Evolutionary conservation across 768 basidiomycete genomes (phyloP), one percentile per base, ranked within the genome.

Genomic region (Boletus speciosus): DNA sequence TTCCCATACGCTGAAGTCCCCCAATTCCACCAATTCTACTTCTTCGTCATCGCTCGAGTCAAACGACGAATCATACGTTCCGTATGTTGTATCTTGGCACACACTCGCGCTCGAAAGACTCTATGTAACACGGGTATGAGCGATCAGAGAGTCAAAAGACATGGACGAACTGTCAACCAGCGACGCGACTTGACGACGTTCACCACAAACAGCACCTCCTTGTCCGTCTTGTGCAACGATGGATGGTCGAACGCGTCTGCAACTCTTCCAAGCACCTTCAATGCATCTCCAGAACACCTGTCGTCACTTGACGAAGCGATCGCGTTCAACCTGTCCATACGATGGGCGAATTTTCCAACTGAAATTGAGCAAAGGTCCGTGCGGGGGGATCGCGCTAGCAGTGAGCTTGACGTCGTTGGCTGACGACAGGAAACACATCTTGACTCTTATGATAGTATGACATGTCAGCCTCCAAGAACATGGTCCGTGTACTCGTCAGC

Each of bases 201-300:
- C 47, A 65, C 62, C 40, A 55, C 54, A 7, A 66, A 55, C 34
- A 61, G 41, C 12, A 60, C 41, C 0, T 58, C 62, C 56, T 58
- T 69, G 54, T 64, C 54, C 16, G 25, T 41, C 47, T 62, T 58
- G 51, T 56, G 52, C 35, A 52, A 32, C 7, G 62, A 43, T 1
- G 67, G 66, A 45, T 61, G 47, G 46, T 69, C 66, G 38, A 70
- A 69, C 31, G 67, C 67, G 21, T 69, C 69, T 19, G 67, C 69
- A 1, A 69, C 58, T 47, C 64, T 58, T 47, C 56, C 67, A 2
- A 69, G 62, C 34, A 69, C 55, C 47, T 57, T 56, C 1, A 70
- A 11, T 0, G 54, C 65, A 23, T 69, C 65, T 32, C 58, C 58
- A 0, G 46, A 15, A 11, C 54, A 31, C 35, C 11, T 32, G 4